A percentile compares a stretch with the other conserved stretches of the same genome.
phyloP scores from a whole-genome alignment of 78 protist species.

The Acrasis kona region DNA sequence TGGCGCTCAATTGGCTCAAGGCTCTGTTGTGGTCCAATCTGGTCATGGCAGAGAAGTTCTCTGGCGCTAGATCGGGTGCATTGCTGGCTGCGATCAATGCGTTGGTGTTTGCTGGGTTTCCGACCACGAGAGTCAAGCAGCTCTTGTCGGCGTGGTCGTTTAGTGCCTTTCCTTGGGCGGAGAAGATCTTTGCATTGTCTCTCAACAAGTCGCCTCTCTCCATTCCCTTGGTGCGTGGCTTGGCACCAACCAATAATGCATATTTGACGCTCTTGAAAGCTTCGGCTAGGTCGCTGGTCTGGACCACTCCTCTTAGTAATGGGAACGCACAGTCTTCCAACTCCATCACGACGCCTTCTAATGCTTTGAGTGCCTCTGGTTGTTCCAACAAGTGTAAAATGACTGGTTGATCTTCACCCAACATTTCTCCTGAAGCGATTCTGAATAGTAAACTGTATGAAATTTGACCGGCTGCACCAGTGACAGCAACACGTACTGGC shows the following conservation, averaged over 20 bases:
- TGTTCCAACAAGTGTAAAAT: constrained; percentile 80
- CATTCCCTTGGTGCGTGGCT: constrained; percentile 92
- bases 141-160: constrained; percentile 40
- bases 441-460: constrained; percentile 56
- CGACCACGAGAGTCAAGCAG: constrained; percentile 69
- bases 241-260: constrained; percentile 80
- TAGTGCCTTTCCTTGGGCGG: constrained; percentile 71
- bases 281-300: constrained; percentile 9
- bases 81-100: constrained; percentile 39
- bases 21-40: constrained; percentile 90
- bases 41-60: constrained; percentile 82
- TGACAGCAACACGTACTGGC: constrained; percentile 44
- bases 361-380: constrained; percentile 28
- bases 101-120: constrained; percentile 96
- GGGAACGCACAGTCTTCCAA: constrained; percentile 44
- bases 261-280: constrained; percentile 46
- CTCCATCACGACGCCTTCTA: constrained; percentile 54
- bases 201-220: constrained; percentile 76
- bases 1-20: constrained; percentile 22
- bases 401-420: constrained; percentile 62
- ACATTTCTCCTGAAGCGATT: constrained; percentile 45
- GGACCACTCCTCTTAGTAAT: not conserved
- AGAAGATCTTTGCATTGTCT: constrained; percentile 74
- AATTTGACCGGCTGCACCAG: constrained; percentile 92
- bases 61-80: constrained; percentile 70